Conservation (phyloP, 345 rosid genomes). For the Luvunga scandens region DNA sequence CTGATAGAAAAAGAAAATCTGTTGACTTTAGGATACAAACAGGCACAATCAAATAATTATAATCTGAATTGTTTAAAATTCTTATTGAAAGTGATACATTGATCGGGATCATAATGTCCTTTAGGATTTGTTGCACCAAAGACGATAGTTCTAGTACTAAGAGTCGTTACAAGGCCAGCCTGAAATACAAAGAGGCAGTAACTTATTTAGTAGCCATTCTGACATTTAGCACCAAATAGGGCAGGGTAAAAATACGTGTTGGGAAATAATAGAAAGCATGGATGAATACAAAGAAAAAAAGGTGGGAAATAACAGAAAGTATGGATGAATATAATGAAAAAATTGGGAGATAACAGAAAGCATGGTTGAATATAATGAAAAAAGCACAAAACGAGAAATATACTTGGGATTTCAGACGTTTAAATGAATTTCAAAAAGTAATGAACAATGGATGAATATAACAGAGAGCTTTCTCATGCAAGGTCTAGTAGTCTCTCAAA, state of each 20-base stretch:
- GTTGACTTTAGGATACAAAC: neutral
- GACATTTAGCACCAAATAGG: slow-evolving; percentile 9
- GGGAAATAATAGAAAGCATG: too few species aligned
- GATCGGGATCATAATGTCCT: slow-evolving; percentile 96
- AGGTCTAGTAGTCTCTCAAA: neutral
- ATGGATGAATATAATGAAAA: too few species aligned
- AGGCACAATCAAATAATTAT: neutral
- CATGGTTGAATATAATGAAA: too few species aligned
- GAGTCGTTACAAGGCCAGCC: slow-evolving; percentile 97
- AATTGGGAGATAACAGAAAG: too few species aligned
- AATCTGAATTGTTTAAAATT: slow-evolving; percentile 2
- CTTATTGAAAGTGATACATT: slow-evolving; percentile 53
- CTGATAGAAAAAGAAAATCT: neutral
- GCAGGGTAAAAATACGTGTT: neutral
- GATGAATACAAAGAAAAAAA: too few species aligned
- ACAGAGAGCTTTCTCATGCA: too few species aligned
- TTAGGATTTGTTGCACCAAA: slow-evolving; percentile 98
- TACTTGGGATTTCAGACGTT: too few species aligned
- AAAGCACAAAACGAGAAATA: too few species aligned
- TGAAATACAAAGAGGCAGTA: slow-evolving; percentile 28
- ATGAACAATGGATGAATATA: too few species aligned
- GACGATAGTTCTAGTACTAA: slow-evolving; percentile 83
- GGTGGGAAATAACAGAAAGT: too few species aligned
- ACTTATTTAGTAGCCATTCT: slow-evolving; percentile 9
- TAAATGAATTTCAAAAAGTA: too few species aligned